Evolutionary conservation across 352 stramenopile species (phyloP), one percentile per base, ranked within the genome.

Genomic region (Paralagenidium karlingii): DNA sequence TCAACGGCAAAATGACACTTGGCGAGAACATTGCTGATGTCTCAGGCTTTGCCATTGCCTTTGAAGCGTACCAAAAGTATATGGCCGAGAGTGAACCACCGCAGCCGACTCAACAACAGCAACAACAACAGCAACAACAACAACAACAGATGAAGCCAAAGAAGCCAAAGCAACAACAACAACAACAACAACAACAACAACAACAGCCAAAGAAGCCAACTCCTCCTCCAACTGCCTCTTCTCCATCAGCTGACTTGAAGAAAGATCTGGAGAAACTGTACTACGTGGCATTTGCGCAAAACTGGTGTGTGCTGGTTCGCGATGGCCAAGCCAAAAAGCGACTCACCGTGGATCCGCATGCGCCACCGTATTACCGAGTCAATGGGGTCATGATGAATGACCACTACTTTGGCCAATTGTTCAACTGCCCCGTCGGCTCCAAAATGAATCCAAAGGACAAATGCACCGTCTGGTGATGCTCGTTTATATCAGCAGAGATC

Each of bases 11-110:
- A 34, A 79, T 67, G 46, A 93, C 76, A 12, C 25, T 90, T 18
- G 61, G 74, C 16, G 76, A 93, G 47, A 89, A 88, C 48, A 87
- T 89, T 22, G 79, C 79, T 0, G 79, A 93, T 56, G 78, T 84
- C 24, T 76, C 76, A 12, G 79, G 79, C 24, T 52, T 93, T 16
- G 78, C 76, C 42, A 45, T 93, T 8, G 58, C 76, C 7, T 87
- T 70, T 47, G 31, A 58, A 6, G 79, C 79, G 19, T 79, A 82
- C 33, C 53, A 68, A 25, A n/a, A n/a, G n/a, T n/a, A n/a, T n/a
- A n/a, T n/a, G n/a, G n/a, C n/a, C n/a, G 16, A 36, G 22, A 36
- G 30, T 36, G 22, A n/a, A n/a, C n/a, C n/a, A n/a, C n/a, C n/a
- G n/a, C n/a, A n/a, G n/a, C n/a, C n/a, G n/a, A n/a, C n/a, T n/a